Evolutionary conservation across 2,329 filamentous ascomycete species (phyloP).

Genomic region (Botryotinia convoluta): DNA sequence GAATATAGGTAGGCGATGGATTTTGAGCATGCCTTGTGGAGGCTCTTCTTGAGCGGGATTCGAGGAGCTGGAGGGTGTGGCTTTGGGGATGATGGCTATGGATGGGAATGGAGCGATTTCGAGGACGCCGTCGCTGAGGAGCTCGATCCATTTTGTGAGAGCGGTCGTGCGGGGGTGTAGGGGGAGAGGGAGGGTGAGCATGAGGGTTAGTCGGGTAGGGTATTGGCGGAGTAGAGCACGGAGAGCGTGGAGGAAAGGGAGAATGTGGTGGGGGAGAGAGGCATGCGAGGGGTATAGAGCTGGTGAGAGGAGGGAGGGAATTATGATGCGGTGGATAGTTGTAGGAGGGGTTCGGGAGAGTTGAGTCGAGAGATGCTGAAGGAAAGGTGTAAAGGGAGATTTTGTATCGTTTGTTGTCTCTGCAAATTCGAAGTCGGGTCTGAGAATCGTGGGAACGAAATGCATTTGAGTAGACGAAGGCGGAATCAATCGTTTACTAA

Average conservation of each 20-base stretch:
- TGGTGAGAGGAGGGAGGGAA: slow-evolving; percentile 87
- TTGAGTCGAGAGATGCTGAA: slow-evolving; percentile 55
- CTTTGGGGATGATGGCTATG: slow-evolving; percentile 41
- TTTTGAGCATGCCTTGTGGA: slow-evolving; percentile 79
- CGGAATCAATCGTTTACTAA: slow-evolving; percentile 62
- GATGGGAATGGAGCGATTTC: slow-evolving; percentile 75
- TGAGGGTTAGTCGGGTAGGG: slow-evolving; percentile 61
- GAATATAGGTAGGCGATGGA: slow-evolving; percentile 79
- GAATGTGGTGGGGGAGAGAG: slow-evolving; percentile 66
- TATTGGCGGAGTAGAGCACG: slow-evolving; percentile 71
- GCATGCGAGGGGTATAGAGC: slow-evolving; percentile 71
- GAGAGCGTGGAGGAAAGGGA: slow-evolving; percentile 79
- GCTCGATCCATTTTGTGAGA: slow-evolving; percentile 80
- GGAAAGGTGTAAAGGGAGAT: slow-evolving; percentile 62
- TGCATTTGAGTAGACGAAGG: slow-evolving; percentile 51
- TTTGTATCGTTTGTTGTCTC: slow-evolving; percentile 36
- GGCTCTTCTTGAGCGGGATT: slow-evolving; percentile 65
- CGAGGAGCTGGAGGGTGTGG: slow-evolving; percentile 51
- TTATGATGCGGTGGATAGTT: slow-evolving; percentile 73
- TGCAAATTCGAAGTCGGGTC: slow-evolving; percentile 32
- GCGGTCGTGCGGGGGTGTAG: slow-evolving; percentile 75
- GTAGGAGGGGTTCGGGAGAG: slow-evolving; percentile 55
- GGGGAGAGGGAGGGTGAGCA: slow-evolving; percentile 75
- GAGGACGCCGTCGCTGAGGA: slow-evolving; percentile 79
- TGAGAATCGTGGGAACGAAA: slow-evolving; percentile 47